phyloP scores from a whole-genome alignment of 805 yeast species.

The Brettanomyces anomalus region DNA sequence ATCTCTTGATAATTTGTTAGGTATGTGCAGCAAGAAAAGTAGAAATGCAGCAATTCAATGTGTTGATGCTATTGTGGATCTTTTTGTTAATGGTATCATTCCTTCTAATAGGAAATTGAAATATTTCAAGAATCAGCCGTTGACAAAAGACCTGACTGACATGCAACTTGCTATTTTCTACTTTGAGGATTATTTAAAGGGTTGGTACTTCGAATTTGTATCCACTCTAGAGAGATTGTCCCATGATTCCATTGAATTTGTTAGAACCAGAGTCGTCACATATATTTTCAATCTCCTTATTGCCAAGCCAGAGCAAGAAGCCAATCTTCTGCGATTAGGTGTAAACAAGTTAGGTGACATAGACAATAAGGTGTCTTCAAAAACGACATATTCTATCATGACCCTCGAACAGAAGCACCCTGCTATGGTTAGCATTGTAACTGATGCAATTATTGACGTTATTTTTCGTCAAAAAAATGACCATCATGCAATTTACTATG shows the following conservation, averaged over 20 bases:
- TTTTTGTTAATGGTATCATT: constrained; percentile 71
- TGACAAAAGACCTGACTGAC: constrained; percentile 35
- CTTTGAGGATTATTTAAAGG: constrained; percentile 85
- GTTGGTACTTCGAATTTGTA: constrained; percentile 63
- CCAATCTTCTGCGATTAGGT: constrained; percentile 76
- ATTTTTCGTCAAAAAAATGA: constrained; percentile 68
- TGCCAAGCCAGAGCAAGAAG: constrained; percentile 94
- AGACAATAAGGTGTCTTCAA: constrained; percentile 84
- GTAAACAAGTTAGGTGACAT: constrained; percentile 92
- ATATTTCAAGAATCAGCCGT: constrained; percentile 70
- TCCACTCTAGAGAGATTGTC: constrained; percentile 68
- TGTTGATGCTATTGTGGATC: constrained; percentile 81
- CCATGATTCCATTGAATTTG: constrained; percentile 89
- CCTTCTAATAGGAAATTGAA: constrained; percentile 81
- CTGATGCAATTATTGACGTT: constrained; percentile 73
- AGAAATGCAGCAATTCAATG: constrained; percentile 91
- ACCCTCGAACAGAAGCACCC: constrained; percentile 88
- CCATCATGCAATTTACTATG: constrained; percentile 81
- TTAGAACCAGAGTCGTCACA: constrained; percentile 65
- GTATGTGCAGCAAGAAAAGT: constrained; percentile 82
- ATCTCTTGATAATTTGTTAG: constrained; percentile 69
- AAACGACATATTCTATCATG: constrained; percentile 72
- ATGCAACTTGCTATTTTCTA: constrained; percentile 63
- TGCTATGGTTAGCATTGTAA: constrained; percentile 80
- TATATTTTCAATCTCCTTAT: constrained; percentile 75